A percentile compares a stretch with the other conserved stretches of the same genome.
Evolutionary conservation across 2,329 filamentous ascomycete species (phyloP).

Genomic region (Microascus cirrosus): DNA sequence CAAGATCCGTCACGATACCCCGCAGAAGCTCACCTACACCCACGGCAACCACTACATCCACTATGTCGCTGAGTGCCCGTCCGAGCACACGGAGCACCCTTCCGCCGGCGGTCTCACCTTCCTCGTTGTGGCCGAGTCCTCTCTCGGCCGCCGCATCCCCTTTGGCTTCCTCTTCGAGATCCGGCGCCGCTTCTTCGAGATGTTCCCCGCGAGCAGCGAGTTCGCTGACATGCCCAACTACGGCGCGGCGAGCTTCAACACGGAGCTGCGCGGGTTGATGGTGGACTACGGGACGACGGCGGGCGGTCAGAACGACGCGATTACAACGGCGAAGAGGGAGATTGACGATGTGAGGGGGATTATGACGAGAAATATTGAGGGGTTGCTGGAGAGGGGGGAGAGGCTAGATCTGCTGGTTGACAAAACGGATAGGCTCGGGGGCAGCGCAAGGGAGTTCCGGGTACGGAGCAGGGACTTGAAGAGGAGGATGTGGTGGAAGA

Average conservation of each 20-base stretch:
- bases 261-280: slow-evolving; percentile 65
- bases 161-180: slow-evolving; percentile 90
- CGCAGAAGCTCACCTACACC: slow-evolving; percentile 89
- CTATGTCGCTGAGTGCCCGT: slow-evolving; percentile 80
- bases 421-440: slow-evolving; percentile 88
- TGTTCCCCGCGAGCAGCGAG: slow-evolving; percentile 57
- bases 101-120: slow-evolving; percentile 79
- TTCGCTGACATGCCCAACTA: slow-evolving; percentile 76
- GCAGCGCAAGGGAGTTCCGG: slow-evolving; percentile 80
- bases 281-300: slow-evolving; percentile 72
- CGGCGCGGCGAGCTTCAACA: slow-evolving; percentile 81
- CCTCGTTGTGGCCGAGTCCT: slow-evolving; percentile 74
- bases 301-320: slow-evolving; percentile 66
- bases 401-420: slow-evolving; percentile 88
- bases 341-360: slow-evolving; percentile 88
- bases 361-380: slow-evolving; percentile 93
- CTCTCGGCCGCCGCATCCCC: slow-evolving; percentile 75
- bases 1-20: slow-evolving; percentile 71
- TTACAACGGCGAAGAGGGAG: slow-evolving; percentile 73
- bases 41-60: slow-evolving; percentile 89
- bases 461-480: slow-evolving; percentile 77
- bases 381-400: slow-evolving; percentile 80
- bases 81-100: slow-evolving; percentile 43
- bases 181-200: slow-evolving; percentile 71
- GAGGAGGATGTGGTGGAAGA: slow-evolving; percentile 99